Conservation (phyloP, 805 yeast species). For the Martiniozyma abietophila region DNA sequence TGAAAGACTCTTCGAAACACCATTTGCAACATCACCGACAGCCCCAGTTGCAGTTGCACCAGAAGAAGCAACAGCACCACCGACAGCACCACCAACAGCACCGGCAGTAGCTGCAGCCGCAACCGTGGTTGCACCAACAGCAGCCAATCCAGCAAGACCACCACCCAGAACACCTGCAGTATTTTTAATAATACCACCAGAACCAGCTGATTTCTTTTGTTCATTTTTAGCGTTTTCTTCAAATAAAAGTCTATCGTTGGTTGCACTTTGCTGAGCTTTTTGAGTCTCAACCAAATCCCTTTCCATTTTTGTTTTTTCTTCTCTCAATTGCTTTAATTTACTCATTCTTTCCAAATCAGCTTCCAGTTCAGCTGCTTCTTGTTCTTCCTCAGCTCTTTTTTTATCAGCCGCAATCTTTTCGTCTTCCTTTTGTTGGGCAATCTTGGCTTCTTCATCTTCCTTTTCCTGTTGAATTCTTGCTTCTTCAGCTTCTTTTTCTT, state of each 20-base stretch:
- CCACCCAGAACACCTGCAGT: conserved; percentile 12
- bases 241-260: conserved; percentile 14
- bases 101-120: conserved; percentile 7
- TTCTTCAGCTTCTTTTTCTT: conserved; percentile 29
- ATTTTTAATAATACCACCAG: conserved; percentile 23
- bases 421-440: conserved; percentile 26
- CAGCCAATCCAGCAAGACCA: conserved; percentile 11
- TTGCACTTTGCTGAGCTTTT: conserved; percentile 30
- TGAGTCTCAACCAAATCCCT: conserved; percentile 32
- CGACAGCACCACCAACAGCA: conserved; percentile 14
- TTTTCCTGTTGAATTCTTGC: conserved; percentile 24
- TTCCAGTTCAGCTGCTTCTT: conserved; percentile 29
- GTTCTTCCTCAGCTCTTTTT: conserved; percentile 24
- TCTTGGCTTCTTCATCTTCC: conserved; percentile 22
- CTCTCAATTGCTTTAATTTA: conserved; percentile 31
- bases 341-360: conserved; percentile 31
- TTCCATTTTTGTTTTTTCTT: conserved; percentile 25
- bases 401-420: conserved; percentile 26
- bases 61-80: conserved; percentile 15
- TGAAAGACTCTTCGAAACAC: conserved; percentile 12
- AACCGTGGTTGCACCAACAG: conserved; percentile 6
- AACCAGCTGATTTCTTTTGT: conserved; percentile 14
- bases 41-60: conserved; percentile 16
- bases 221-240: conserved; percentile 28
- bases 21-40: conserved; percentile 21